Evolutionary conservation across 1,284 basidiomycete genomes (phyloP), one percentile per base, ranked within the genome.

Genomic region (Filobasidium uniguttulatum): DNA sequence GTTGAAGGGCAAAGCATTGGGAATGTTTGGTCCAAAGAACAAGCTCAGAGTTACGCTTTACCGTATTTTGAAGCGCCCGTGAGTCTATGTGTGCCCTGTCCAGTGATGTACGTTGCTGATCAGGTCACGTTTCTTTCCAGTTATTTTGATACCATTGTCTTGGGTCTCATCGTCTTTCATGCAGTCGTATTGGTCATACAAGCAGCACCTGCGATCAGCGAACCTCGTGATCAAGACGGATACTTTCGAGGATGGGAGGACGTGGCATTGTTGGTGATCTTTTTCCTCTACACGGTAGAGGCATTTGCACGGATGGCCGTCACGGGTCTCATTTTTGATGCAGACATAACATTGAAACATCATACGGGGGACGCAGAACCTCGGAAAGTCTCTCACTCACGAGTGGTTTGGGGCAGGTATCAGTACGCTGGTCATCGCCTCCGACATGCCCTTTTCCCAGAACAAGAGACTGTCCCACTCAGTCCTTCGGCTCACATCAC

Each of bases 241-340:
- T 96, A 85, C 69, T 94, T 96, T 68, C 80, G 82, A 52, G 60
- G 69, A 12, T 93, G 90, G 87, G 83, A 89, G 59, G 90, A 97
- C 66, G 82, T 79, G 60, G 80, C 76, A 19, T 72, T 97, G 17
- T 85, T 97, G 62, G 76, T 62, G 29, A 71, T 97, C 50, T 97
- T 97, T 67, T 70, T 80, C 57, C 60, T 87, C 56, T 97, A 90
- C 74, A 91, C 89, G 80, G 85, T 94, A 34, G 93, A 98, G 71
- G 80, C 85, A 48, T 73, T 85, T 54, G 86, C 86, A 35, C 81
- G 91, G 20, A 90, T 94, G 63, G 78, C 87, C 60, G 85, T 93
- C 23, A 89, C 86, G 10, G 93, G 93, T 15, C 78, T 98, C 56
- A 65, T 97, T 23, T 76, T 96, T 52, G 90, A 96, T 63, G 89